Base-by-base conservation (phyloP, 768 basidiomycete genomes). In the Cystoderma amianthinum region DNA sequence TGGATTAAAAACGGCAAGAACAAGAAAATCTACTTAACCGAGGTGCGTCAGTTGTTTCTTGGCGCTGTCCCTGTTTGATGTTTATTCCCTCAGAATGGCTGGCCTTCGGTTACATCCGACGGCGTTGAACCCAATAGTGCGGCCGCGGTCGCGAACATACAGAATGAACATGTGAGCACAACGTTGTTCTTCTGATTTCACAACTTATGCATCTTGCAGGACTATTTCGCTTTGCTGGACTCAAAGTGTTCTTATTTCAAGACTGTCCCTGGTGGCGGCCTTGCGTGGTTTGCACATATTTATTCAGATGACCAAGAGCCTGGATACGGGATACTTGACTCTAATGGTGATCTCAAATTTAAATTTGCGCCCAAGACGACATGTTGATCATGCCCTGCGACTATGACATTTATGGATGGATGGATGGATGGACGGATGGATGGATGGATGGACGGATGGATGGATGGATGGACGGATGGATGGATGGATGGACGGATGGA, bases 201-300 rank as follows among this genome's bases (percentile, higher is more conserved):
- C 5, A 45, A 35, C 44, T 43, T 25, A 16, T 17, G 36, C n/a
- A 19, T 20, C 20, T 48, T 24, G 10, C 47, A 84, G 74, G 73
- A 69, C 43, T 88, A 86, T 52, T 86, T 67, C 46, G 58, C 59
- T 15, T 57, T 88, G 10, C 71, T 88, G 12, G 82, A 89, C 48
- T 55, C 63, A 1, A 72, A 82, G 41, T 88, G 85, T 51, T 51
- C 63, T 7, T 68, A 77, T 49, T 66, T 88, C 51, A 88, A 88
- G 59, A 51, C 47, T 0, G 72, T 74, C 18, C 53, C 60, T 12
- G 72, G 72, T 2, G 83, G 83, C 16, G 83, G 83, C 17, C 62
- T 87, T 24, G 83, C 85, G 9, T 89, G 85, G 86, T 89, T 89
- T 50, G 82, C 82, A 19, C 86, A 88, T 54, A 79, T 87, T 41